These are phyloP conservation scores for Nitzschia putrida DNA, from an alignment of 108 stramenopile species.

Conservation along the genomic window DNA sequence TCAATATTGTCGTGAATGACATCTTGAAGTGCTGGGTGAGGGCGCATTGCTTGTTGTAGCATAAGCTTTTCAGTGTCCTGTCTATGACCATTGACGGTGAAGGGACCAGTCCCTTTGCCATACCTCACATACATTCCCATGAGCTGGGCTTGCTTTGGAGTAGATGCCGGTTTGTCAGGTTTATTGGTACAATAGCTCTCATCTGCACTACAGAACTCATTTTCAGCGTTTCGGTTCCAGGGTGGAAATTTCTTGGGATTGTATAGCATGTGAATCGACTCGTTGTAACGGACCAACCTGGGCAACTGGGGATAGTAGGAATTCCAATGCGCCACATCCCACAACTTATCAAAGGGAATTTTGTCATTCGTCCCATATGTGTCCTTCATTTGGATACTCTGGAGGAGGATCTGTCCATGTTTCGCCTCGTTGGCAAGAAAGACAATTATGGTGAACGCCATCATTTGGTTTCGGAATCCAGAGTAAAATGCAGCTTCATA, in stretches of 20 bases:
- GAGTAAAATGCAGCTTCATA: constrained; percentile 3
- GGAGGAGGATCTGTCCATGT: constrained; percentile 17
- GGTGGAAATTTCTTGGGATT: background rate
- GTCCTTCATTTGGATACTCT: constrained; percentile 26
- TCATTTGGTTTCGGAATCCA: constrained; percentile 37
- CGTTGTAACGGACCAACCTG: constrained; percentile 14
- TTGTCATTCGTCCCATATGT: constrained; percentile 21
- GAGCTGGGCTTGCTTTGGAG: background rate
- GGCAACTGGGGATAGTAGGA: constrained; percentile 13
- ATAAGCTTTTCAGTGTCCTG: constrained; percentile 26
- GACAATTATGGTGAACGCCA: constrained; percentile 26
- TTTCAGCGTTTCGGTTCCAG: background rate
- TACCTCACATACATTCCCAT: constrained; percentile 5
- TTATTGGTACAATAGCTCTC: background rate
- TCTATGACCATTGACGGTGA: background rate
- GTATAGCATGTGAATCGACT: constrained; percentile 17
- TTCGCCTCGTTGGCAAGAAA: constrained; percentile 8
- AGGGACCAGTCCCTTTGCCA: constrained; percentile 5
- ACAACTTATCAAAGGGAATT: constrained; percentile 21
- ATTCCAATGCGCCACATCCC: constrained; percentile 37
- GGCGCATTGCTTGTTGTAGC: constrained; percentile 22
- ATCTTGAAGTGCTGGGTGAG: constrained; percentile 21
- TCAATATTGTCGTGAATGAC: constrained; percentile 1
- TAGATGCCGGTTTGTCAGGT: constrained; percentile 3
- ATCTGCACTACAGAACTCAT: background rate